Conservation (phyloP, 176 grass and related monocot species). For the Avena insularis region DNA sequence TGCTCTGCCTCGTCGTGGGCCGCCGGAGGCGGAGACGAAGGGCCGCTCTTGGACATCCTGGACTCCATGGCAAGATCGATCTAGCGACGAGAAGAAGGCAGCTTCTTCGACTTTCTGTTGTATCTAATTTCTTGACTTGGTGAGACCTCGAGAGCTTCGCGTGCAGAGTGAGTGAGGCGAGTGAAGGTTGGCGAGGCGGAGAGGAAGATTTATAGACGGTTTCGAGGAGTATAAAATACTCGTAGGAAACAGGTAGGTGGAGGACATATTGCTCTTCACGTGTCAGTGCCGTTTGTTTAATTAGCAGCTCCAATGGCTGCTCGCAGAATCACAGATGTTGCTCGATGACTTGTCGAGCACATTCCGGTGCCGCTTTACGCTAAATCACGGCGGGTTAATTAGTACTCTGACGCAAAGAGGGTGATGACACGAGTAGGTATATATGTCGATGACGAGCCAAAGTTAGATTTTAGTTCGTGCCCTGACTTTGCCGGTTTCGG, state of each 20-base stretch:
- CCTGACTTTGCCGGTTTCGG: too few species aligned
- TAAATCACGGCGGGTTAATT: background rate
- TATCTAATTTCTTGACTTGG: too few species aligned
- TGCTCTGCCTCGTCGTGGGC: background rate
- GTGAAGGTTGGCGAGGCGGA: background rate
- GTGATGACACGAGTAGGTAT: background rate
- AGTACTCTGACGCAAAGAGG: background rate
- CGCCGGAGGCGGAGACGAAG: background rate
- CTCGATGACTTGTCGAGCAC: background rate
- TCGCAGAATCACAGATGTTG: background rate
- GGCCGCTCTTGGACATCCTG: constrained; percentile 43
- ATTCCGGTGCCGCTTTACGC: background rate
- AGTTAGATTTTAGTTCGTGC: background rate
- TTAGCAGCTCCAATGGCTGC: background rate
- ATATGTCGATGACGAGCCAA: background rate
- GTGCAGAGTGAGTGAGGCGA: background rate
- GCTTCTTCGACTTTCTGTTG: too few species aligned
- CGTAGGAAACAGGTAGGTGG: constrained; percentile 46
- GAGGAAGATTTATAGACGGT: constrained; percentile 41
- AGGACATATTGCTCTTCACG: constrained; percentile 56
- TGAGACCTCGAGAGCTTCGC: background rate
- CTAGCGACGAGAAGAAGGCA: too few species aligned
- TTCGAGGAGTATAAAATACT: background rate
- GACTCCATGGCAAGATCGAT: constrained; percentile 48
- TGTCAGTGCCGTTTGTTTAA: constrained; percentile 28